A percentile compares a stretch with the other conserved stretches of the same genome.
Evolutionary conservation across 768 basidiomycete species (phyloP).

Genomic region (Sporobolomyces roseus): DNA sequence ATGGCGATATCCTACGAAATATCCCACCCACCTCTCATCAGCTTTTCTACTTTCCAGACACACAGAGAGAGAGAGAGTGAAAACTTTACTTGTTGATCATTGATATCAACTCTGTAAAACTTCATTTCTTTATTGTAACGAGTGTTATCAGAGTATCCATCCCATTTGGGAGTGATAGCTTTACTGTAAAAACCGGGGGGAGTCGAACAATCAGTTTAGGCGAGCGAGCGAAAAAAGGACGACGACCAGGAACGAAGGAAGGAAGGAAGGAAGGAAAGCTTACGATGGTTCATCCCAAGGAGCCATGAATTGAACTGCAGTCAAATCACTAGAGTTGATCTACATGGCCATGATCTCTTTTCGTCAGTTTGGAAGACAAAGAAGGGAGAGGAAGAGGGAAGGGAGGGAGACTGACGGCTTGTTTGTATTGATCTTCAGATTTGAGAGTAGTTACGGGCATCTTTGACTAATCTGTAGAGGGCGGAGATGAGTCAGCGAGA

Average conservation of each 20-base stretch:
- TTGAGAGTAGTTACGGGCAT: slow-evolving; percentile 34
- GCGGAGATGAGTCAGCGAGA: not conserved
- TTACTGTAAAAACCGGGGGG: slow-evolving; percentile 12
- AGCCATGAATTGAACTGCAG: slow-evolving; percentile 32
- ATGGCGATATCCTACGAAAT: slow-evolving; percentile 34
- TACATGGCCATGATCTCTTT: not conserved
- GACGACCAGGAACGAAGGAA: not conserved
- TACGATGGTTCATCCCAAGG: slow-evolving; percentile 39
- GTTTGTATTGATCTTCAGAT: slow-evolving; percentile 26
- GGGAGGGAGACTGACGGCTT: slow-evolving; percentile 19
- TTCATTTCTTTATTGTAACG: slow-evolving; percentile 12
- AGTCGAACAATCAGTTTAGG: too few species aligned
- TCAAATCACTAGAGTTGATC: slow-evolving; percentile 19
- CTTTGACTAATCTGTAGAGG: not conserved
- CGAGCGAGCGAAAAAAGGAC: too few species aligned
- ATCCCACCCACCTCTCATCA: too few species aligned
- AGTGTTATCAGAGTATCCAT: slow-evolving; percentile 12
- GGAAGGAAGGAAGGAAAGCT: not conserved
- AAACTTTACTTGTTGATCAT: slow-evolving; percentile 31
- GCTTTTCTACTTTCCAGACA: too few species aligned
- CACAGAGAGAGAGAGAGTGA: not conserved
- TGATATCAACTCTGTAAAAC: slow-evolving; percentile 40
- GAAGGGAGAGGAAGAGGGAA: not conserved
- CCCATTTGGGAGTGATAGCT: slow-evolving; percentile 32
- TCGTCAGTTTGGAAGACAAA: not conserved